phyloP scores from a whole-genome alignment of 176 grass and related monocot genomes.

The Triticum dicoccoides region DNA sequence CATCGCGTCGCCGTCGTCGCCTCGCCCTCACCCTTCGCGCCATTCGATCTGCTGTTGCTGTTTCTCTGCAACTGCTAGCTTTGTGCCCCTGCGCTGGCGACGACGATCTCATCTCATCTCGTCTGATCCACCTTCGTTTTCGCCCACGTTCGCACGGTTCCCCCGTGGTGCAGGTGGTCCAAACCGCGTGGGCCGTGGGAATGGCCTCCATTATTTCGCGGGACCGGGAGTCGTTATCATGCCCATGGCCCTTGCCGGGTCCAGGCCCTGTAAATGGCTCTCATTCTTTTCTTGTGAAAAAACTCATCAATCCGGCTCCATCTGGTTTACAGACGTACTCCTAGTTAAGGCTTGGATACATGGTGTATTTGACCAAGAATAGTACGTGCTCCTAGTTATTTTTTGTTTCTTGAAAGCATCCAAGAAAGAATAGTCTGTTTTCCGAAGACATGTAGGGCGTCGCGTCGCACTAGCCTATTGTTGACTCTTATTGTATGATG shows the following conservation, averaged over 20 bases:
- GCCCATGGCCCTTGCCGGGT: no score
- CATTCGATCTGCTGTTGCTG: neutral
- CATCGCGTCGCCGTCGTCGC: constrained; percentile 4
- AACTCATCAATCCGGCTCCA: no score
- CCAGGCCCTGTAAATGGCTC: no score
- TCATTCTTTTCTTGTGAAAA: no score
- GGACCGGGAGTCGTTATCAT: no score
- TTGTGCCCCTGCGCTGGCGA: neutral
- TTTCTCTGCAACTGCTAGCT: neutral
- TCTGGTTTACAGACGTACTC: no score
- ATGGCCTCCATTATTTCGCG: neutral
- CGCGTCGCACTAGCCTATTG: neutral
- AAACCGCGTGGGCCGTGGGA: neutral
- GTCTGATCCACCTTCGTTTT: neutral
- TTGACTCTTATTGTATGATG: neutral
- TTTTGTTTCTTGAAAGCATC: no score
- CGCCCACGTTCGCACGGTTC: neutral
- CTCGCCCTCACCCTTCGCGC: no score
- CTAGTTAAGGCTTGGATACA: no score
- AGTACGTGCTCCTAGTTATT: no score
- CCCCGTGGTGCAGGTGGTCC: neutral
- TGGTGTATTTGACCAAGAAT: no score
- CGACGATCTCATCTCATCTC: neutral
- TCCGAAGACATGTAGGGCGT: neutral
- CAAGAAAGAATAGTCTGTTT: no score